phyloP scores from a whole-genome alignment of 1,139 yeast genomes.

The Dujonia santamariae region DNA sequence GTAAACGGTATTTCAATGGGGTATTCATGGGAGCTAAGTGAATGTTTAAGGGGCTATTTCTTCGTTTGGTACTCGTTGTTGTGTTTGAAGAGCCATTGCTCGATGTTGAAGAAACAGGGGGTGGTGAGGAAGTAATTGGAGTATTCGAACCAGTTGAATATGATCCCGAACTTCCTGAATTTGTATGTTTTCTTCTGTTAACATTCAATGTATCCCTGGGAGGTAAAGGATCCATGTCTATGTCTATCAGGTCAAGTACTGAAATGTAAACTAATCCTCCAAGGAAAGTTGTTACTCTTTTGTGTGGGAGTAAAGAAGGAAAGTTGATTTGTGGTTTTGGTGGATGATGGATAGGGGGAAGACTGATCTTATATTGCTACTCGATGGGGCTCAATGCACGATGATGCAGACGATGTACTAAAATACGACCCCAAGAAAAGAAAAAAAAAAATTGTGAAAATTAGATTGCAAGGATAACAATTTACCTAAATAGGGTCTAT shows the following conservation, averaged over 20 bases:
- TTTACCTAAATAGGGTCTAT: no score
- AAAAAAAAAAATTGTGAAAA: no score
- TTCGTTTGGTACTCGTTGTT: conserved; percentile 2
- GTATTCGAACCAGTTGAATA: not conserved
- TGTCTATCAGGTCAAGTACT: not conserved
- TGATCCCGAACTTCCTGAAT: not conserved
- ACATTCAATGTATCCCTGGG: conserved; percentile 4
- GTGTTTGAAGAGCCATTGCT: not conserved
- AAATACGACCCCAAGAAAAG: no score
- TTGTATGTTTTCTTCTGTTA: conserved; percentile 1
- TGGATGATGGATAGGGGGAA: no score
- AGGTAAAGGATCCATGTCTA: conserved; percentile 6
- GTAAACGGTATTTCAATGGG: conserved; percentile 57
- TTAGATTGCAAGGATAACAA: no score
- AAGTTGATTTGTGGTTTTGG: no score
- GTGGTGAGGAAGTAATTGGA: not conserved
- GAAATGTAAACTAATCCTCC: no score
- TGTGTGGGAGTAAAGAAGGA: no score
- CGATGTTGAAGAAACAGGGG: not conserved
- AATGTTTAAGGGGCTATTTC: conserved; percentile 10
- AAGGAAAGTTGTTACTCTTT: no score
- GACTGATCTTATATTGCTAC: no score
- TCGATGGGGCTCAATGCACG: no score
- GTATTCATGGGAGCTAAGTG: conserved; percentile 52
- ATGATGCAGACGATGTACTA: no score